Percentiles rank a stretch among this genome's conserved stretches.
Evolutionary conservation across 75 land plant genomes (phyloP).

Genomic region (Pinus albicaulis): DNA sequence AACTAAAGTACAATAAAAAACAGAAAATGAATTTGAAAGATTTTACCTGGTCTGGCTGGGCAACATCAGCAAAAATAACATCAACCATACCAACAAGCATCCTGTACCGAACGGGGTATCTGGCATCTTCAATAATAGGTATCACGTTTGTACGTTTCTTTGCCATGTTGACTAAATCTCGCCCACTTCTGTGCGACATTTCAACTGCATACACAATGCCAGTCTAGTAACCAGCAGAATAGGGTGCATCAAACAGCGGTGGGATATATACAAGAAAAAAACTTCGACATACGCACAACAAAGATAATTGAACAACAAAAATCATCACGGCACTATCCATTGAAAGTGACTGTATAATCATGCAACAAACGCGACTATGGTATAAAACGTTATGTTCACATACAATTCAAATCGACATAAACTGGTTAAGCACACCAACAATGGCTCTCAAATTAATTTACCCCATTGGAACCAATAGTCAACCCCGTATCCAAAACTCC

Average conservation of each 20-base stretch:
- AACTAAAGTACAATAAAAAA: constrained; percentile 12
- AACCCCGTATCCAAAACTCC: no score
- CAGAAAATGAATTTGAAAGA: neutral
- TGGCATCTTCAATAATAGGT: constrained; percentile 96
- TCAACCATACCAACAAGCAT: constrained; percentile 99
- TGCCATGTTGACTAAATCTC: constrained; percentile 96
- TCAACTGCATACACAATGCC: constrained; percentile 97
- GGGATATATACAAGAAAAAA: no score
- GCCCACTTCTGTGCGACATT: constrained; percentile 95
- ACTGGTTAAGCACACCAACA: no score
- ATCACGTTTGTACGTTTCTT: constrained; percentile 94
- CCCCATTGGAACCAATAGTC: no score
- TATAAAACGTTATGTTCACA: no score
- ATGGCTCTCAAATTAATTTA: no score
- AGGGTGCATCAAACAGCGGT: neutral
- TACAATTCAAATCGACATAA: no score
- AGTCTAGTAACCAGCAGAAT: constrained; percentile 32
- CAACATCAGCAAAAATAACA: constrained; percentile 98
- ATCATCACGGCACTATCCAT: no score
- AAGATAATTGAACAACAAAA: no score
- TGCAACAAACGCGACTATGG: no score
- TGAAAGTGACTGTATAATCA: no score
- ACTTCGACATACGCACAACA: no score
- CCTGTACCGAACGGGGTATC: constrained; percentile 80
- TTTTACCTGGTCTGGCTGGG: constrained; percentile 88